These are phyloP conservation scores for Penicillium cosmopolitanum DNA, from an alignment of 495 filamentous ascomycete species.

Conservation along the genomic window DNA sequence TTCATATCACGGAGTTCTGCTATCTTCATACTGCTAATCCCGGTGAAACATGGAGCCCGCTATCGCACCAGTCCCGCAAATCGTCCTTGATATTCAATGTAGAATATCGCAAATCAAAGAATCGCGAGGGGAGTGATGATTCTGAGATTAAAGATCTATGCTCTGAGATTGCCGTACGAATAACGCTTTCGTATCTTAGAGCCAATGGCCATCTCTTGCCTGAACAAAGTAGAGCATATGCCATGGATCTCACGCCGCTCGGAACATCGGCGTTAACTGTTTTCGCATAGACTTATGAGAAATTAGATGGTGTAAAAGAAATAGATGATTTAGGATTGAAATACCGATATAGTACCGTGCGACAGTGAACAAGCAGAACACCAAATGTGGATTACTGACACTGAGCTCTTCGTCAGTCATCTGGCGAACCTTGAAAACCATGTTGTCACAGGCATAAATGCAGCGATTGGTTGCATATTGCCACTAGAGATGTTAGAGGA, in stretches of 20 bases:
- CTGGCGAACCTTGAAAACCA: constrained; percentile 24
- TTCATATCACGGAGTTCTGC: too few species aligned
- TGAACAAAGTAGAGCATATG: constrained; percentile 1
- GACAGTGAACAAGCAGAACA: constrained; percentile 34
- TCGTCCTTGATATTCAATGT: background rate
- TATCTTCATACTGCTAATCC: background rate
- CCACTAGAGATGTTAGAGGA: constrained; percentile 18
- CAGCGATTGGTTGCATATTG: constrained; percentile 36
- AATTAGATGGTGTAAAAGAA: background rate
- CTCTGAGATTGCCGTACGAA: background rate
- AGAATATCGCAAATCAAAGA: constrained; percentile 17
- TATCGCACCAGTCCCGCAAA: background rate
- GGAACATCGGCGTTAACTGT: background rate
- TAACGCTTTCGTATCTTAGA: background rate
- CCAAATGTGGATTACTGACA: constrained; percentile 34
- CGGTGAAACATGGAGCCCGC: background rate
- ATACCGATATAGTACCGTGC: constrained; percentile 33
- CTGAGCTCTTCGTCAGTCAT: constrained; percentile 31
- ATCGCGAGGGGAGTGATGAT: constrained; percentile 11
- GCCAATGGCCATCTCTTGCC: constrained; percentile 10
- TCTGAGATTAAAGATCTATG: constrained; percentile 2
- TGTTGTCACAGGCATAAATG: constrained; percentile 34
- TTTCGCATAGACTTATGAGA: background rate
- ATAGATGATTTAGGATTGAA: background rate
- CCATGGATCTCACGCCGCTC: background rate